These are phyloP conservation scores for Sphagnum contortum DNA, from an alignment of 225 moss, liverwort and hornwort species.

Conservation along the genomic window DNA sequence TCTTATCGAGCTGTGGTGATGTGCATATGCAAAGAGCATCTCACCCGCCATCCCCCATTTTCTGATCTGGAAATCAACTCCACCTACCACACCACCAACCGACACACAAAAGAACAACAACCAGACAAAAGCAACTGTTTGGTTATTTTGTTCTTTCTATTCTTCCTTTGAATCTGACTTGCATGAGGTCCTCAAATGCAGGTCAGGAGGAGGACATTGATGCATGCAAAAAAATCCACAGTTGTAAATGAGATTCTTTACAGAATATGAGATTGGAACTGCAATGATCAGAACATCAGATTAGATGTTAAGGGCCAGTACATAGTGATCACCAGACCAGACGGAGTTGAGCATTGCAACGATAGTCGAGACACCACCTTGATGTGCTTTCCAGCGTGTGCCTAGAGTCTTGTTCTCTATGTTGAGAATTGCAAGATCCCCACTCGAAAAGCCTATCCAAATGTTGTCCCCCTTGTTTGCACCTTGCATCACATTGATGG, in stretches of 20 bases:
- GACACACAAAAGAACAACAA: no score
- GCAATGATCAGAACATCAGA: no score
- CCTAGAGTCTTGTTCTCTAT: constrained; percentile 16
- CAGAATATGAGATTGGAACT: no score
- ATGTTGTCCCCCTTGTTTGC: constrained; percentile 24
- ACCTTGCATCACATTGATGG: constrained; percentile 34
- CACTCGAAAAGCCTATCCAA: constrained; percentile 27
- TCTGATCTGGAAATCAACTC: constrained; percentile 73
- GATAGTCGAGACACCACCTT: constrained; percentile 37
- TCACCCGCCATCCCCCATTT: constrained; percentile 62
- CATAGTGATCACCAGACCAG: constrained; percentile 85
- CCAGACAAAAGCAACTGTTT: no score
- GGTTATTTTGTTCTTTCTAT: no score
- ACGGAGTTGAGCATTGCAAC: constrained; percentile 48
- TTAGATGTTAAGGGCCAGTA: constrained; percentile 12
- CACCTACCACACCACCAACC: constrained; percentile 21
- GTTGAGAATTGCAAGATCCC: constrained; percentile 26
- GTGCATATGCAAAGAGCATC: constrained; percentile 38
- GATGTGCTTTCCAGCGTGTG: constrained; percentile 26
- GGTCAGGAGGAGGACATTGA: no score
- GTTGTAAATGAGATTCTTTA: no score
- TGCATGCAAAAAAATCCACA: no score
- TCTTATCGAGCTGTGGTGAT: constrained; percentile 67
- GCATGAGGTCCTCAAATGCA: no score
- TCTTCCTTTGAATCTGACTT: no score